Conservation (phyloP, 306 rosid species). For the Citrullus amarus region DNA sequence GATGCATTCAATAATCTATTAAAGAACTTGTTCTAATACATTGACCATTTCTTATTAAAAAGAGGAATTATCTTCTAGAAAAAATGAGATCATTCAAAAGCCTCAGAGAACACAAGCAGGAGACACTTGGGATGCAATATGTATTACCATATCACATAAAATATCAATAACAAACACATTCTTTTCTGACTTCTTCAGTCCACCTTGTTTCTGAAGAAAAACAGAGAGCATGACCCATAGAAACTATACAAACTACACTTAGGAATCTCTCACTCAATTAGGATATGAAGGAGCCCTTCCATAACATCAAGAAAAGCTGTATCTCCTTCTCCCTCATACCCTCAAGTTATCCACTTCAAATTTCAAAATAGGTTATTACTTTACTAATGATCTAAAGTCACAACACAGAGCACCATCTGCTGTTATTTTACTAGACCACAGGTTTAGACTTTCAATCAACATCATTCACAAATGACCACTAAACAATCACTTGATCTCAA, state of each 20-base stretch:
- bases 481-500: neutral
- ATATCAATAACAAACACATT: neutral
- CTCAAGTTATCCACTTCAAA: neutral
- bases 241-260: neutral
- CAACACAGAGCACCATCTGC: neutral
- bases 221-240: neutral
- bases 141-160: neutral
- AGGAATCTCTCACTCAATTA: neutral
- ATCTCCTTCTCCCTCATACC: neutral
- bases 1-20: conserved; percentile 5
- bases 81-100: neutral
- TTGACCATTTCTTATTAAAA: neutral
- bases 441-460: neutral
- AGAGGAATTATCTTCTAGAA: neutral
- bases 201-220: neutral
- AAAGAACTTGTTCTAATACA: neutral
- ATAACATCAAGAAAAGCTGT: neutral
- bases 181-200: neutral
- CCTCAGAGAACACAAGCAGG: neutral
- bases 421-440: neutral
- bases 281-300: neutral
- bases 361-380: neutral
- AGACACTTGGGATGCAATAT: neutral
- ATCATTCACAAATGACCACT: neutral
- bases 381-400: neutral